Percentiles rank a stretch among this genome's conserved stretches.
These are phyloP conservation scores for Irpex rosettiformis DNA, from an alignment of 1,284 basidiomycete species.

Conservation along the genomic window DNA sequence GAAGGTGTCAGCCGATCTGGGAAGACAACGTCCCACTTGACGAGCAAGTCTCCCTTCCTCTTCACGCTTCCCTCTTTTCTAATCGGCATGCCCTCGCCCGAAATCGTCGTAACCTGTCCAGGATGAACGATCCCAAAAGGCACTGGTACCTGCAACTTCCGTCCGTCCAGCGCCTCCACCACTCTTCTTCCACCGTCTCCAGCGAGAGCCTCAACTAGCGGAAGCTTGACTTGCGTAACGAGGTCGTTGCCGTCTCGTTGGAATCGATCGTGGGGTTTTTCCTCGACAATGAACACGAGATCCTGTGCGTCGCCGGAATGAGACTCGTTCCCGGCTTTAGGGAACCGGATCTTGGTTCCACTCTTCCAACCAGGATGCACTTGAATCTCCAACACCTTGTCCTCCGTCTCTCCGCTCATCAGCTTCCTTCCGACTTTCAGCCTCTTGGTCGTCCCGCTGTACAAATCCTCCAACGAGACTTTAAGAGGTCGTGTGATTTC, in stretches of 20 bases:
- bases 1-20: slow-evolving; percentile 68
- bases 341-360: slow-evolving; percentile 91
- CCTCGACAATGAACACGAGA: slow-evolving; percentile 88
- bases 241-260: slow-evolving; percentile 82
- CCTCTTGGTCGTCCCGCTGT: slow-evolving; percentile 84
- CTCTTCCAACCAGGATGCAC: slow-evolving; percentile 85
- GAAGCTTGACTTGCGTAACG: slow-evolving; percentile 56
- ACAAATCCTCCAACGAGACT: slow-evolving; percentile 89
- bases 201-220: slow-evolving; percentile 84
- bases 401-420: slow-evolving; percentile 73
- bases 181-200: slow-evolving; percentile 47
- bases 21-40: slow-evolving; percentile 85
- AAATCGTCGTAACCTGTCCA: slow-evolving; percentile 65
- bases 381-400: slow-evolving; percentile 89
- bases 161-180: slow-evolving; percentile 75
- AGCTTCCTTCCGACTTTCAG: slow-evolving; percentile 84
- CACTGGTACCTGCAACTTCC: slow-evolving; percentile 64
- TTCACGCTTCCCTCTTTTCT: slow-evolving; percentile 72
- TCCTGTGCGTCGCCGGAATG: slow-evolving; percentile 75
- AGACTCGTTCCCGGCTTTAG: slow-evolving; percentile 83
- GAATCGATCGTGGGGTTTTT: slow-evolving; percentile 81
- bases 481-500: slow-evolving; percentile 87
- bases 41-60: slow-evolving; percentile 80
- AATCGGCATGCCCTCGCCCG: slow-evolving; percentile 89
- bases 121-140: slow-evolving; percentile 80